Evolutionary conservation across 2,329 filamentous ascomycete genomes (phyloP), one percentile per base, ranked within the genome.

Genomic region (Pleochaeta shiraiana): DNA sequence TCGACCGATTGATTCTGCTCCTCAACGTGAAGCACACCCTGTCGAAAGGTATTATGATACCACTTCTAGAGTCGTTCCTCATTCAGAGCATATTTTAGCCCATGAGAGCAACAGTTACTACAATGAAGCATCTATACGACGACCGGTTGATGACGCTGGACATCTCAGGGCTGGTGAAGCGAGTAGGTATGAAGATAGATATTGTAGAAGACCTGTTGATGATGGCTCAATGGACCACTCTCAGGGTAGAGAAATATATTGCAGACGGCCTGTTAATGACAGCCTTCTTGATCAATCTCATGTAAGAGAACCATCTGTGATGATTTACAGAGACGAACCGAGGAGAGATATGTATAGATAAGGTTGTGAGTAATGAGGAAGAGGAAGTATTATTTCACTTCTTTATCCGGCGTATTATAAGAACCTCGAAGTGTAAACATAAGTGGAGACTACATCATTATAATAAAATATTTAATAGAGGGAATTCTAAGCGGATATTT

Each of bases 331-430:
- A 16, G 71, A 72, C 63, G 71, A 73, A 65, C 64, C 65, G 26
- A 69, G 70, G 61, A 70, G 68, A 59, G 70, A 71, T 62, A 66
- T 71, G 45, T 73, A 73, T 63, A 68, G 70, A 69, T 72, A 68
- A 66, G 30, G 45, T 31, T 2, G 39, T 43, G n/a, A n/a, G n/a
- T n/a, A n/a, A n/a, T n/a, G n/a, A n/a, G n/a, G n/a, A n/a, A n/a
- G n/a, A n/a, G n/a, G n/a, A n/a, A n/a, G n/a, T n/a, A n/a, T n/a
- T n/a, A n/a, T n/a, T n/a, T n/a, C n/a, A n/a, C n/a, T n/a, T n/a
- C n/a, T n/a, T n/a, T n/a, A n/a, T n/a, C n/a, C n/a, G n/a, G n/a
- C n/a, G n/a, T n/a, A n/a, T n/a, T n/a, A n/a, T n/a, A n/a, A n/a
- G n/a, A n/a, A n/a, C n/a, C n/a, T n/a, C n/a, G n/a, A n/a, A n/a